Conservation (phyloP, 2,329 filamentous ascomycete genomes). For the Cryphonectria naterciae region DNA sequence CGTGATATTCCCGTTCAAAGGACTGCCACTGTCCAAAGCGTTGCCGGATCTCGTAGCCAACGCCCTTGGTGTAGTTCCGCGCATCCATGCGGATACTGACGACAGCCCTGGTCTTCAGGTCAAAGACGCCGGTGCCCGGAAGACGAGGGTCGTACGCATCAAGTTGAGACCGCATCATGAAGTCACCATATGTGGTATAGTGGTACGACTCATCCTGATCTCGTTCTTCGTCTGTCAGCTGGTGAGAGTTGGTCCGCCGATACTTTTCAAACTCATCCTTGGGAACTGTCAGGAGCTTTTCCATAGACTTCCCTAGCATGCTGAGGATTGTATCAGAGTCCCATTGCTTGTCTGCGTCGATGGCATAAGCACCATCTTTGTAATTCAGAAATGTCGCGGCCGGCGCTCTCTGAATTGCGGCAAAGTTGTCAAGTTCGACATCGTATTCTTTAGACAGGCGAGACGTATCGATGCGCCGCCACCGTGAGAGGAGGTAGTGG, state of each 20-base stretch:
- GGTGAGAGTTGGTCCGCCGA: constrained; percentile 67
- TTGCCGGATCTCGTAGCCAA: constrained; percentile 83
- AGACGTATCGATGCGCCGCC: constrained; percentile 71
- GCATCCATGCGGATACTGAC: constrained; percentile 90
- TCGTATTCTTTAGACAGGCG: constrained; percentile 71
- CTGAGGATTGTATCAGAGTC: constrained; percentile 85
- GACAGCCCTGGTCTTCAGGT: constrained; percentile 93
- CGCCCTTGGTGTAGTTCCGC: constrained; percentile 69
- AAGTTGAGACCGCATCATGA: constrained; percentile 92
- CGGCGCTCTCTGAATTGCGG: constrained; percentile 71
- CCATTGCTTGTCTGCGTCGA: constrained; percentile 93
- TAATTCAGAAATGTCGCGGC: constrained; percentile 81
- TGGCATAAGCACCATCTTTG: constrained; percentile 85
- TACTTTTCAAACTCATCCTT: constrained; percentile 87
- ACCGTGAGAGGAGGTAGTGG: constrained; percentile 85
- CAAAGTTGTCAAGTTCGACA: constrained; percentile 68
- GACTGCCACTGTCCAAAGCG: constrained; percentile 83
- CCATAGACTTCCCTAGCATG: constrained; percentile 93
- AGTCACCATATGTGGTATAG: constrained; percentile 83
- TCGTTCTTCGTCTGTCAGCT: constrained; percentile 73
- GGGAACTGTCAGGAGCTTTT: constrained; percentile 86
- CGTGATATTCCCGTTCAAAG: constrained; percentile 93
- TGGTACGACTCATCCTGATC: constrained; percentile 79
- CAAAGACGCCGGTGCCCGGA: constrained; percentile 91
- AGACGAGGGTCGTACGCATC: constrained; percentile 86